Conservation (phyloP, 208 protist species). For the Leishmania aethiopica region DNA sequence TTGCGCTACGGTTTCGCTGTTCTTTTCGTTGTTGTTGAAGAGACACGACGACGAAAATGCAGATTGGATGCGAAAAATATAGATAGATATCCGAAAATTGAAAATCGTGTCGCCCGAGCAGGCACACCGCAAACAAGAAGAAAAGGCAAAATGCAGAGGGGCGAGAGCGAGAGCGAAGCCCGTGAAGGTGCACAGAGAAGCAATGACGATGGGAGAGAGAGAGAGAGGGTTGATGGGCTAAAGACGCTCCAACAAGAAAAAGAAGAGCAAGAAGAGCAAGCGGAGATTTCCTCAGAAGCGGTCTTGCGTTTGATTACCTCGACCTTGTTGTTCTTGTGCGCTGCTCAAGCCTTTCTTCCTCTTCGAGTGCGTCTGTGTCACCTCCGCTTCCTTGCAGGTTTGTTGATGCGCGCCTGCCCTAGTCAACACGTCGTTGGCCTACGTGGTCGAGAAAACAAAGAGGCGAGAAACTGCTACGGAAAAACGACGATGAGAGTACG, state of each 20-base stretch:
- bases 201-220: background rate
- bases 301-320: background rate
- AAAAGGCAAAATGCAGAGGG: background rate
- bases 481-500: background rate
- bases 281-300: background rate
- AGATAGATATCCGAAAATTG: background rate
- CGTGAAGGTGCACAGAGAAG: background rate
- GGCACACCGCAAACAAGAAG: background rate
- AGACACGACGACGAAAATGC: background rate
- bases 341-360: background rate
- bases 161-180: background rate
- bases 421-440: background rate
- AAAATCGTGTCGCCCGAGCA: background rate
- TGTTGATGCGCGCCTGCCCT: background rate
- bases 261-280: constrained; percentile 15
- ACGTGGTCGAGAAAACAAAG: background rate
- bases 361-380: background rate
- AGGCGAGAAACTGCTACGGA: background rate
- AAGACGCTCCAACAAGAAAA: background rate
- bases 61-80: background rate
- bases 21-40: background rate
- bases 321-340: background rate
- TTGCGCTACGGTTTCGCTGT: background rate
- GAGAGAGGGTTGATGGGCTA: background rate
- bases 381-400: background rate